Percentiles rank a stretch among this genome's conserved stretches.
Conservation (phyloP, 192 early-diverging fungal genomes). For the Mortierella alpina region DNA sequence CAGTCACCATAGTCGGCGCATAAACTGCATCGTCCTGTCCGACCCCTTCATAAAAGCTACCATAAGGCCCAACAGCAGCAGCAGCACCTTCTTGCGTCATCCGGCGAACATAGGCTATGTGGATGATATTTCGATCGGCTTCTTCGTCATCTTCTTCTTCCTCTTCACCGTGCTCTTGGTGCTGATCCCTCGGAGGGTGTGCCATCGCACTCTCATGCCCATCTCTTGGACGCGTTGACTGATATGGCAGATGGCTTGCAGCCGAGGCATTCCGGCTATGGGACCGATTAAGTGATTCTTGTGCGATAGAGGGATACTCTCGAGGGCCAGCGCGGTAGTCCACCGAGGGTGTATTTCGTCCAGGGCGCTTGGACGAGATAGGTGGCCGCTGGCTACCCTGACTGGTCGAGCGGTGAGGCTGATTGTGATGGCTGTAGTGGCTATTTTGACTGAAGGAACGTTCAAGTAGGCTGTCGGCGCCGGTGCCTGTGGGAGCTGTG, state of each 20-base stretch:
- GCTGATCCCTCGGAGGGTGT: background rate
- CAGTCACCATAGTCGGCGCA: background rate
- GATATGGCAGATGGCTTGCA: background rate
- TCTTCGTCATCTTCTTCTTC: background rate
- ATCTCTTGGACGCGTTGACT: background rate
- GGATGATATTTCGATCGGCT: slow-evolving; percentile 20
- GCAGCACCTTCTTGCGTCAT: background rate
- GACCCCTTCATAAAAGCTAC: slow-evolving; percentile 14
- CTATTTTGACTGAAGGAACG: slow-evolving; percentile 18
- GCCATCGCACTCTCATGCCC: too few species aligned
- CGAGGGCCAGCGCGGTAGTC: slow-evolving; percentile 1
- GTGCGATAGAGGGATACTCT: slow-evolving; percentile 2
- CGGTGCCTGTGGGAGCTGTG: too few species aligned
- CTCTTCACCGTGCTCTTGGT: slow-evolving; percentile 1
- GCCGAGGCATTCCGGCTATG: background rate
- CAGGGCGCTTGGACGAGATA: slow-evolving; percentile 2
- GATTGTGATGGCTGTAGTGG: slow-evolving; percentile 10
- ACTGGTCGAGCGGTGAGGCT: background rate
- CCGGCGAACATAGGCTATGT: slow-evolving; percentile 15
- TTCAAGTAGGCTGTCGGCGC: too few species aligned
- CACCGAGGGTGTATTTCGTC: background rate
- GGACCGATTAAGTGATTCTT: background rate
- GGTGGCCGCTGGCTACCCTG: slow-evolving; percentile 3
- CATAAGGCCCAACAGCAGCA: slow-evolving; percentile 1
- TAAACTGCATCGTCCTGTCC: background rate